These are phyloP conservation scores for Acrocalymma vagum DNA, from an alignment of 2,329 filamentous ascomycete species.

Conservation along the genomic window DNA sequence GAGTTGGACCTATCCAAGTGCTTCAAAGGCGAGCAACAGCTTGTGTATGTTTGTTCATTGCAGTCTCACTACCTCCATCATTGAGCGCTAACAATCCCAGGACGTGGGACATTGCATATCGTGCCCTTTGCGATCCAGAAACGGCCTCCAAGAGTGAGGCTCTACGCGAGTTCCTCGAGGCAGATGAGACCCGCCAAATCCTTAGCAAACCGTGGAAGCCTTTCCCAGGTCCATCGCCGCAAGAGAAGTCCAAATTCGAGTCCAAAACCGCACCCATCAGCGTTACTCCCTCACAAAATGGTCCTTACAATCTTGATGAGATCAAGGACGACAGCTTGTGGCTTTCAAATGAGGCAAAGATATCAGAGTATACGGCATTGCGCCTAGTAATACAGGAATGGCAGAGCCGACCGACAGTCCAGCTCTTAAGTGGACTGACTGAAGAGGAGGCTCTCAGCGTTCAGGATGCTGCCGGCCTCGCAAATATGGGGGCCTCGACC, in stretches of 20 bases:
- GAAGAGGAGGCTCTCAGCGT: constrained; percentile 81
- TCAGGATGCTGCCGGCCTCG: constrained; percentile 74
- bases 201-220: constrained; percentile 74
- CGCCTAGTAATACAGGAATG: constrained; percentile 83
- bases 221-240: constrained; percentile 69
- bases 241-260: constrained; percentile 77
- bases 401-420: constrained; percentile 78
- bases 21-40: constrained; percentile 78
- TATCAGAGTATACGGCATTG: constrained; percentile 84
- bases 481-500: constrained; percentile 65
- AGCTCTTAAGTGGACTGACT: constrained; percentile 76
- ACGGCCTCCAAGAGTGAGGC: constrained; percentile 41
- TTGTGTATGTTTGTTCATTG: constrained; percentile 71
- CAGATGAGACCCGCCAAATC: constrained; percentile 72
- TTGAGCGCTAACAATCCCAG: constrained; percentile 58
- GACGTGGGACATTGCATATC: constrained; percentile 66
- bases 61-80: constrained; percentile 1
- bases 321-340: constrained; percentile 88
- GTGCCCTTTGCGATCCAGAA: constrained; percentile 62
- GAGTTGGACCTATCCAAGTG: constrained; percentile 84
- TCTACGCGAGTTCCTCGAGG: constrained; percentile 74
- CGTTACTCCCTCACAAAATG: constrained; percentile 72
- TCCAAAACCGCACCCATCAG: constrained; percentile 89
- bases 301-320: constrained; percentile 75
- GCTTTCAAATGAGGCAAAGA: constrained; percentile 79